Conservation (phyloP, 257 asterid species). For the Fraxinus americana region DNA sequence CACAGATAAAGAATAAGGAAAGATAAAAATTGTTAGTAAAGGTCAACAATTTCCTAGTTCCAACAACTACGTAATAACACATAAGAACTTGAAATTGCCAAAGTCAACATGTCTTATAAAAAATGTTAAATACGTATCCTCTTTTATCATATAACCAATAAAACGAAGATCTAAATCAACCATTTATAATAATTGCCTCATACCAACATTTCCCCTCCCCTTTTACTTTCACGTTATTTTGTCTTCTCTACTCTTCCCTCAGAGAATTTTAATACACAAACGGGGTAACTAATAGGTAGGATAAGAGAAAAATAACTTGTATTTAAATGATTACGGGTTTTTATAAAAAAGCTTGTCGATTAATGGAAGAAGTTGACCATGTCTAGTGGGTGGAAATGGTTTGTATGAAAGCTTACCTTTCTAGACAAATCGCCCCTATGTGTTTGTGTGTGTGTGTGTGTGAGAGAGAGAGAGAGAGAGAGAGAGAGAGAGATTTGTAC, state of each 20-base stretch:
- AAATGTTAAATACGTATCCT: not conserved
- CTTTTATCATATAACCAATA: not conserved
- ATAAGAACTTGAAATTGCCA: not conserved
- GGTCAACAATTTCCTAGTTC: not conserved
- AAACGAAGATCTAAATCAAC: not conserved
- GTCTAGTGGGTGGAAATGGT: not conserved
- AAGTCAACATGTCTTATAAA: not conserved
- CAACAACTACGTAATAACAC: not conserved
- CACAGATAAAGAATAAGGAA: not conserved
- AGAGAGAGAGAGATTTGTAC: constrained; percentile 13
- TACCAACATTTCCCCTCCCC: not conserved
- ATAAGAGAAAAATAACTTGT: not conserved
- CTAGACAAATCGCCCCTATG: not conserved
- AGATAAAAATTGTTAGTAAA: not conserved
- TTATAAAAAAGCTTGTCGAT: not conserved
- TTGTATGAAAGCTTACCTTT: not conserved
- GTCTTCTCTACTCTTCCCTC: not conserved
- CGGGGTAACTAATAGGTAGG: not conserved
- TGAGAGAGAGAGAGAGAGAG: not conserved
- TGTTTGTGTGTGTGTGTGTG: not conserved
- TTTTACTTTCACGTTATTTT: not conserved
- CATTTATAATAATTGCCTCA: not conserved
- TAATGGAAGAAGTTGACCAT: not conserved
- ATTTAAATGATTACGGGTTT: not conserved
- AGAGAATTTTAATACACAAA: not conserved